Evolutionary conservation across 352 stramenopile species (phyloP).

Genomic region (Hyaloperonospora arabidopsidis): DNA sequence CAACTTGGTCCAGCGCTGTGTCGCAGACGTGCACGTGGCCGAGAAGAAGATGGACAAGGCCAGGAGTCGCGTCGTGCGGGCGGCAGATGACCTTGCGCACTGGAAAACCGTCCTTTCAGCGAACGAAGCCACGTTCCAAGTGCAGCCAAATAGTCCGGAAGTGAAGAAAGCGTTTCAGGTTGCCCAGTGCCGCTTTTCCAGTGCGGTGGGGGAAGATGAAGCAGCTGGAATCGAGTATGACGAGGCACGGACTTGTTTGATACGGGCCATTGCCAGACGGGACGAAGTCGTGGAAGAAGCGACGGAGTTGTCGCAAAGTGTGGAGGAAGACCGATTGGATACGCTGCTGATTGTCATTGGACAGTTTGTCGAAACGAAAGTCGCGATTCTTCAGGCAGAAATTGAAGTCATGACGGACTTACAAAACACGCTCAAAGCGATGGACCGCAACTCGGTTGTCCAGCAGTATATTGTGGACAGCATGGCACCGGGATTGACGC

Average conservation of each 20-base stretch:
- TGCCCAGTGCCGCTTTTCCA: slow-evolving; percentile 54
- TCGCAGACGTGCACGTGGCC: slow-evolving; percentile 55
- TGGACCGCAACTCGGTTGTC: slow-evolving; percentile 78
- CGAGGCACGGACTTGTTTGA: slow-evolving; percentile 42
- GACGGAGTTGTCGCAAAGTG: slow-evolving; percentile 65
- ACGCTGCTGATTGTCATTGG: slow-evolving; percentile 79
- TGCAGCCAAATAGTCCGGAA: slow-evolving; percentile 73
- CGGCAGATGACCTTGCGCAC: slow-evolving; percentile 61
- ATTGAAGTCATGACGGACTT: slow-evolving; percentile 68
- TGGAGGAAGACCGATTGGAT: slow-evolving; percentile 80
- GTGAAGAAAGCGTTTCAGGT: slow-evolving; percentile 59
- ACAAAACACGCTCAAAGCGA: slow-evolving; percentile 53
- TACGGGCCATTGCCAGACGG: slow-evolving; percentile 56
- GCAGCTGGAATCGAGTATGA: slow-evolving; percentile 51
- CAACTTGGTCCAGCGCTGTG: slow-evolving; percentile 71
- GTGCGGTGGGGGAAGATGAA: slow-evolving; percentile 58
- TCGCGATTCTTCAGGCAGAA: slow-evolving; percentile 70
- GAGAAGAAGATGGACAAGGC: slow-evolving; percentile 80
- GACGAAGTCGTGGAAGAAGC: slow-evolving; percentile 80
- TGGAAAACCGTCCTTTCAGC: slow-evolving; percentile 68
- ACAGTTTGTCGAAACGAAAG: slow-evolving; percentile 82
- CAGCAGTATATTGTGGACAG: slow-evolving; percentile 82
- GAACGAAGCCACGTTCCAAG: slow-evolving; percentile 75
- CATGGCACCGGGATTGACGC: slow-evolving; percentile 74
- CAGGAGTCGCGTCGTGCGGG: slow-evolving; percentile 45